Base-by-base conservation (phyloP, 2,329 filamentous ascomycete genomes). In the Huntiella bhutanensis region DNA sequence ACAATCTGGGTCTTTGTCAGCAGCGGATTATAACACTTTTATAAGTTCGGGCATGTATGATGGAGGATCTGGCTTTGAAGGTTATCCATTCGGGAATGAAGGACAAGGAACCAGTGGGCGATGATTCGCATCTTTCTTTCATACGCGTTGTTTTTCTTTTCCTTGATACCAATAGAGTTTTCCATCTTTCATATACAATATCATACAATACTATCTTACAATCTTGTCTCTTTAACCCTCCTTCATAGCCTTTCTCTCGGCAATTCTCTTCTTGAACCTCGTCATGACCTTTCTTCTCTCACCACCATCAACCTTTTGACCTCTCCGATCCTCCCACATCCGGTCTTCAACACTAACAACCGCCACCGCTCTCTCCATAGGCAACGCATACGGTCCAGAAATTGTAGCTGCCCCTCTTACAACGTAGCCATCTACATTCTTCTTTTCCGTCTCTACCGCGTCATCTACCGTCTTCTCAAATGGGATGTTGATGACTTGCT, bases 221-320 rank as follows among this genome's bases (percentile, higher is more conserved):
- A 34, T 15, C 28, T n/a, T 41, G 53, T 54, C 55, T 65, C 66
- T 53, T 59, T 68, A 59, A 51, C 62, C 58, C 55, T 69, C 59
- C 46, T 66, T 68, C 56, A 70, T 70, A 52, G 83, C 84, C 62
- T 79, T 82, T 54, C 83, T 78, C 65, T 87, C 82, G 33, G 77
- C 77, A 44, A 82, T 77, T 53, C 80, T 74, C 65, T 77, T 80
- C 77, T 93, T 94, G 55, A 87, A 85, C 55, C 83, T 72, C 45
- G 95, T 78, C 65, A 93, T 80, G 12, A 81, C 82, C 60, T 74
- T 77, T 62, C 91, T 75, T 61, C 91, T 78, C 70, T 98, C 91
- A 69, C 91, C 91, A 58, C 91, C 91, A 63, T 96, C 87, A 54
- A 98, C 79, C 77, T 96, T 96, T 57, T 77, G 76, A 22, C 91